Percentiles rank a stretch among this genome's conserved stretches.
Conservation (phyloP, 169 alveolate genomes). For the Eimeria necatrix region DNA sequence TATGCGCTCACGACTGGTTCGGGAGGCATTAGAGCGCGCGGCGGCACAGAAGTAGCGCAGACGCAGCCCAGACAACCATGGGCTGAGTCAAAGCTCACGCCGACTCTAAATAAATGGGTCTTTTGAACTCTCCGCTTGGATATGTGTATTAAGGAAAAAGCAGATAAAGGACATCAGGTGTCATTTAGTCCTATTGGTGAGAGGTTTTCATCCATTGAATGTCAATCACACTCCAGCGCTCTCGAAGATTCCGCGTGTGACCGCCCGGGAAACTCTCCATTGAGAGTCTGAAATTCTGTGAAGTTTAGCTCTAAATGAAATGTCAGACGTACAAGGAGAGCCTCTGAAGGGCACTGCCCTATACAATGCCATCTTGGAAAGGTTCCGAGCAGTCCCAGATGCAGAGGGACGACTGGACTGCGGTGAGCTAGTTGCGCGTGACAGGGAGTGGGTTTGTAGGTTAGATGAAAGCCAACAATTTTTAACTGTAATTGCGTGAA, state of each 20-base stretch:
- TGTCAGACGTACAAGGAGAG: conserved; percentile 6
- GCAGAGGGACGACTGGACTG: conserved; percentile 42
- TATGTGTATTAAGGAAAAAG: neutral
- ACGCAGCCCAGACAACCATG: neutral
- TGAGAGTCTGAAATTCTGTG: too few relatives aligned
- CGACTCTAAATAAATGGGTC: conserved; percentile 22
- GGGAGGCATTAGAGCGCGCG: neutral
- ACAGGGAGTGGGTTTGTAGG: too few relatives aligned
- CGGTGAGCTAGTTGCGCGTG: conserved; percentile 14
- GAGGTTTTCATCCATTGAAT: too few relatives aligned
- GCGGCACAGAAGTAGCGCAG: conserved; percentile 33
- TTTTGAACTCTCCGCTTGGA: neutral
- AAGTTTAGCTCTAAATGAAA: neutral
- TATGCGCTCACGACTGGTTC: neutral
- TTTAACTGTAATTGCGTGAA: too few relatives aligned
- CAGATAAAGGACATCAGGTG: neutral
- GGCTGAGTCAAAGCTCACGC: neutral
- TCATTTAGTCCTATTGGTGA: neutral
- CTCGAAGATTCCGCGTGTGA: too few relatives aligned
- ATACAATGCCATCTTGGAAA: conserved; percentile 29
- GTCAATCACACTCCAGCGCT: too few relatives aligned
- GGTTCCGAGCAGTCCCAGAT: conserved; percentile 61
- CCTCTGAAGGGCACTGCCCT: conserved; percentile 67
- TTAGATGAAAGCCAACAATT: too few relatives aligned
- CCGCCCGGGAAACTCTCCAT: too few relatives aligned